Base-by-base conservation (phyloP, 2,329 filamentous ascomycete genomes). In the Penicillium hesseltinei region DNA sequence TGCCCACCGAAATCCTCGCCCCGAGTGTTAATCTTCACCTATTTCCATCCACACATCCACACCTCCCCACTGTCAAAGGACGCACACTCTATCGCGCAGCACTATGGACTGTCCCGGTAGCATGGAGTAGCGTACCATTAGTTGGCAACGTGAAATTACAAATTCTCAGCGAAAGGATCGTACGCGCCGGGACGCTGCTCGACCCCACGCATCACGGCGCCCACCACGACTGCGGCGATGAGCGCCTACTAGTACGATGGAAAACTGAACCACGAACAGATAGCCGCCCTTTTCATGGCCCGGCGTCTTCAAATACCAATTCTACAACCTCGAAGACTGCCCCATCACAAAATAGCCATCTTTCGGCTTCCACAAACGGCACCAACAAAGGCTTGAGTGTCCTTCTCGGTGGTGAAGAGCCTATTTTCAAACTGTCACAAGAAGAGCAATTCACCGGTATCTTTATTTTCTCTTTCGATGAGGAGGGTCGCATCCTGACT, bases 381-480 rank as follows among this genome's bases (percentile, higher is more conserved):
- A 72, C 69, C 38, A 77, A 78, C 60, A 69, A 74, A 57, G 71
- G 76, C 11, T 68, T 79, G 4, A 77, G 73, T 51, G 70, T 73
- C 38, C 68, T 85, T 40, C 77, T 87, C 5, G 79, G 81, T 13
- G 81, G 84, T 50, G 79, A 83, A 19, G 75, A 81, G 64, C 75
- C 75, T 3, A 78, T 80, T 25, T 77, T 79, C 66, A 75, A 75
- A 31, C 63, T 78, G 6, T 83, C 84, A 55, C 82, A 84, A 49
- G 84, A 84, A 59, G 88, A 90, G 68, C 89, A 92, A 69, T 97
- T 97, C 66, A 90, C 87, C 1, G 94, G 94, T 0, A 76, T 97
- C 11, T 99, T 97, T 75, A 88, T 96, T 58, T 99, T 99, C 73
- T 91, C 96, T 63, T 99, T 99, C 72, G 94, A 97, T 70, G 82